Evolutionary conservation across 345 rosid genomes (phyloP).

Genomic region (Arabidopsis thaliana): TAIR10.1 NC_003074.8:2622001-2622500

Average conservation of each 20-base stretch:
- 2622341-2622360: not conserved
- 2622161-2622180: not conserved
- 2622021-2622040: slow-evolving; percentile 27
- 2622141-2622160: slow-evolving; percentile 16
- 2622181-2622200: not conserved
- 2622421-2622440: not conserved
- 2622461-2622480: too few species aligned
- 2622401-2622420: slow-evolving; percentile 20
- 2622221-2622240: not conserved
- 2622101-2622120: slow-evolving; percentile 12
- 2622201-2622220: not conserved
- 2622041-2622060: slow-evolving; percentile 29
- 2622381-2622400: slow-evolving; percentile 17
- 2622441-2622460: not conserved
- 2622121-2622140: not conserved
- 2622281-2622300: not conserved
- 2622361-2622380: slow-evolving; percentile 4
- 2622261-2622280: not conserved
- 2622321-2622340: not conserved
- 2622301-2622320: not conserved
- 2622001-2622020: slow-evolving; percentile 14
- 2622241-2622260: not conserved
- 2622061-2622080: slow-evolving; percentile 19
- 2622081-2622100: slow-evolving; percentile 18
- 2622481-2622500: not conserved